Evolutionary conservation across 306 rosid species (phyloP).

Genomic region (Quercus cerris): DNA sequence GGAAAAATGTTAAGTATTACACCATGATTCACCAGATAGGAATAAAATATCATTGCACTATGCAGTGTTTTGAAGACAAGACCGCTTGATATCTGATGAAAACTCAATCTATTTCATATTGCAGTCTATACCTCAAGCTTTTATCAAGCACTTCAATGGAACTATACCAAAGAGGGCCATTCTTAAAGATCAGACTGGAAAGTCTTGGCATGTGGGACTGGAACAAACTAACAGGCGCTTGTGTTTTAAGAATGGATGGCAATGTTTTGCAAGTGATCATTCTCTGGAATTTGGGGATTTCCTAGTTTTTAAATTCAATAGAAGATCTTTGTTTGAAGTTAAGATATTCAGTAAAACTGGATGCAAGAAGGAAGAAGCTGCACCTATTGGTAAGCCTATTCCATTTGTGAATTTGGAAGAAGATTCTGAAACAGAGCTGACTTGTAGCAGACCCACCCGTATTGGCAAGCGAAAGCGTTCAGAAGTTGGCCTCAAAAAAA

Average conservation of each 20-base stretch:
- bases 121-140: conserved; percentile 25
- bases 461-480: not conserved
- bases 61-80: not conserved
- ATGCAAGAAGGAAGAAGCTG: not conserved
- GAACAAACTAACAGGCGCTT: not conserved
- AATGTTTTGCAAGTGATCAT: conserved; percentile 18
- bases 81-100: not conserved
- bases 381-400: not conserved
- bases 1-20: not conserved
- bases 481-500: not conserved
- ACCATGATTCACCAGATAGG: not conserved
- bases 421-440: not conserved
- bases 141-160: conserved; percentile 15
- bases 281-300: conserved; percentile 16
- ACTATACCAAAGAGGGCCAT: conserved; percentile 4
- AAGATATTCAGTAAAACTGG: conserved; percentile 3
- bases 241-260: conserved; percentile 25
- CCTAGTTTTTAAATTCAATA: conserved; percentile 15
- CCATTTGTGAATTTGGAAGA: not conserved
- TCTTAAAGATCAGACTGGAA: conserved; percentile 15
- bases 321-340: not conserved
- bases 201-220: conserved; percentile 24
- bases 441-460: not conserved
- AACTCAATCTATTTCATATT: not conserved
- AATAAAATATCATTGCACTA: not conserved